These are phyloP conservation scores for Piedraia hortae DNA, from an alignment of 2,329 filamentous ascomycete species.

Conservation along the genomic window DNA sequence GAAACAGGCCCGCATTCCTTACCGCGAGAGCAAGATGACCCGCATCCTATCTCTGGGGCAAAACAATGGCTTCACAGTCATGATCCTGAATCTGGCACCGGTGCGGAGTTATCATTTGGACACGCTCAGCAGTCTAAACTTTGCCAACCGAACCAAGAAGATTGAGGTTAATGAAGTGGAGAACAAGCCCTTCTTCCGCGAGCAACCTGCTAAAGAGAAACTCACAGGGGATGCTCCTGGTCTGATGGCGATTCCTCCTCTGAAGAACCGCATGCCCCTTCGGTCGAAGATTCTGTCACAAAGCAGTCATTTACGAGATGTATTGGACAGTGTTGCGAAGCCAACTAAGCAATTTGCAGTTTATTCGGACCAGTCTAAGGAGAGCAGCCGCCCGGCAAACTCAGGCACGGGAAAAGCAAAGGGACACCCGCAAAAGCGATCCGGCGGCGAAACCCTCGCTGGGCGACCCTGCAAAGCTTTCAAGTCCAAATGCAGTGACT, in stretches of 20 bases:
- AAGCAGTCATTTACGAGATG: slow-evolving; percentile 29
- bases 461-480: slow-evolving; percentile 15
- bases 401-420: slow-evolving; percentile 4
- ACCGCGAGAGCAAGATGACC: slow-evolving; percentile 92
- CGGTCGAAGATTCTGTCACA: slow-evolving; percentile 48
- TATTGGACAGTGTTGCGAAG: slow-evolving; percentile 30
- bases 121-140: slow-evolving; percentile 77
- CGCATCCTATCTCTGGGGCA: slow-evolving; percentile 75
- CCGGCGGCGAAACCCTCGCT: slow-evolving; percentile 15
- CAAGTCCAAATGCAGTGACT: slow-evolving; percentile 12
- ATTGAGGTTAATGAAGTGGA: slow-evolving; percentile 90
- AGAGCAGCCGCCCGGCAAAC: slow-evolving; percentile 2
- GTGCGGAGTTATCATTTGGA: slow-evolving; percentile 83
- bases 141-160: slow-evolving; percentile 83
- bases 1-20: slow-evolving; percentile 52
- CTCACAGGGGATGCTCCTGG: slow-evolving; percentile 12
- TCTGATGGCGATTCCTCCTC: too few species aligned
- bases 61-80: slow-evolving; percentile 83
- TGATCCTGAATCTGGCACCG: slow-evolving; percentile 85
- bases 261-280: slow-evolving; percentile 50
- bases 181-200: slow-evolving; percentile 60
- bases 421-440: slow-evolving; percentile 15
- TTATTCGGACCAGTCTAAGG: slow-evolving; percentile 45
- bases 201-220: slow-evolving; percentile 9
- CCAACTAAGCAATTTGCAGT: slow-evolving; percentile 67